Conservation (phyloP, 2,329 filamentous ascomycete genomes). For the Apiospora kogelbergensis region DNA sequence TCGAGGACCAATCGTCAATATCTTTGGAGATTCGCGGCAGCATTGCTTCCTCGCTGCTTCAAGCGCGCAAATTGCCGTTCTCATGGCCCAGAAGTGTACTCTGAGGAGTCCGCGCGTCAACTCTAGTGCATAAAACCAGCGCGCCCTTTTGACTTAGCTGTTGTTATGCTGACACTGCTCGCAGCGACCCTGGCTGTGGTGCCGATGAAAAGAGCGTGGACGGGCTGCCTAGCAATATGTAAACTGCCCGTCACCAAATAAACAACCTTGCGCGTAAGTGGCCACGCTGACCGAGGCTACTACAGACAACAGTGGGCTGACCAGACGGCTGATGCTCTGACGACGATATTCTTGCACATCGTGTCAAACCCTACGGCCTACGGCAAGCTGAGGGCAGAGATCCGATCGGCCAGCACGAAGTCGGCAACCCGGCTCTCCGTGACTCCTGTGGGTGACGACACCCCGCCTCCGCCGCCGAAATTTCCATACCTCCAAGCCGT, state of each 20-base stretch:
- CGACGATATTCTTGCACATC: conserved; percentile 47
- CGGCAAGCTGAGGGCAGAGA: conserved; percentile 17
- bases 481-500: conserved; percentile 37
- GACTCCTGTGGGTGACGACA: conserved; percentile 24
- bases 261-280: no score
- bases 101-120: no score
- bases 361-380: conserved; percentile 37
- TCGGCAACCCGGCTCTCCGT: conserved; percentile 21
- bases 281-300: no score
- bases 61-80: neutral
- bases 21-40: neutral
- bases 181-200: neutral
- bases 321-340: conserved; percentile 47
- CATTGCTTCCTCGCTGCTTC: neutral
- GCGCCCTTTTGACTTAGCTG: neutral
- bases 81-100: neutral
- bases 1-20: no score
- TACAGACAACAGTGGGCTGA: conserved; percentile 48
- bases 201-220: conserved; percentile 14
- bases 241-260: neutral
- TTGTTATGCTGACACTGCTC: neutral
- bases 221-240: conserved; percentile 20
- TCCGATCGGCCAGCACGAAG: conserved; percentile 38
- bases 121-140: neutral
- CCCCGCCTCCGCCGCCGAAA: conserved; percentile 25